These are phyloP conservation scores for Ramichloridium luteum DNA, from an alignment of 2,329 filamentous ascomycete species.

Conservation along the genomic window DNA sequence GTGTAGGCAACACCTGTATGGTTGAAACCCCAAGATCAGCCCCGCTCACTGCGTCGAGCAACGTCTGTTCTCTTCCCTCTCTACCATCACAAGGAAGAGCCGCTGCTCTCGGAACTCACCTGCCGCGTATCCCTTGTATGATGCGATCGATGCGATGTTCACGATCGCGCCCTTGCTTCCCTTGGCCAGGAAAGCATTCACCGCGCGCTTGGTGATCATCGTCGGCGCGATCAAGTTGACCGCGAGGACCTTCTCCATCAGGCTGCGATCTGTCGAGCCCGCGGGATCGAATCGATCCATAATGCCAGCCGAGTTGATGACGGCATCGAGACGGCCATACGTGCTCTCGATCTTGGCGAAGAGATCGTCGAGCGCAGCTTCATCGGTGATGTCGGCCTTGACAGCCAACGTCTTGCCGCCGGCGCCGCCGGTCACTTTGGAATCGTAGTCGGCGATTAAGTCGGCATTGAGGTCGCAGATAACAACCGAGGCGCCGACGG, in stretches of 20 bases:
- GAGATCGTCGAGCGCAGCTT: constrained; percentile 25
- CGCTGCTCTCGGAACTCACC: constrained; percentile 20
- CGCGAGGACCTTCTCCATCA: constrained; percentile 44
- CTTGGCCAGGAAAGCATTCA: constrained; percentile 37
- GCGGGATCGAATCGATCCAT: constrained; percentile 46
- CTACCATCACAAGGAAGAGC: constrained; percentile 14
- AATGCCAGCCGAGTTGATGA: constrained; percentile 45
- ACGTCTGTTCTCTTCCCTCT: constrained; percentile 3
- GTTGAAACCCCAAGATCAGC: not conserved
- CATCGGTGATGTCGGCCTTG: constrained; percentile 28
- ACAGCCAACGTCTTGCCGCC: constrained; percentile 21
- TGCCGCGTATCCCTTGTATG: constrained; percentile 30
- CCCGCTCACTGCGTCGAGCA: not conserved
- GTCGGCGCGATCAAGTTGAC: constrained; percentile 47
- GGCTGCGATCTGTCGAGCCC: constrained; percentile 32
- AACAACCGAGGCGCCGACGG: constrained; percentile 25
- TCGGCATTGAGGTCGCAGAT: constrained; percentile 26
- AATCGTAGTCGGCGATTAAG: constrained; percentile 20
- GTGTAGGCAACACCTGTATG: constrained; percentile 31
- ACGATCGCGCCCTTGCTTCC: constrained; percentile 37
- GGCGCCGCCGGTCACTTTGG: constrained; percentile 15
- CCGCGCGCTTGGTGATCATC: constrained; percentile 39
- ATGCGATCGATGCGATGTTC: constrained; percentile 41
- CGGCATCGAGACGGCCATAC: constrained; percentile 32
- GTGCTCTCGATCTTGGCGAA: constrained; percentile 25